Base-by-base conservation (phyloP, 495 filamentous ascomycete species). In the Cercophora sp. region DNA sequence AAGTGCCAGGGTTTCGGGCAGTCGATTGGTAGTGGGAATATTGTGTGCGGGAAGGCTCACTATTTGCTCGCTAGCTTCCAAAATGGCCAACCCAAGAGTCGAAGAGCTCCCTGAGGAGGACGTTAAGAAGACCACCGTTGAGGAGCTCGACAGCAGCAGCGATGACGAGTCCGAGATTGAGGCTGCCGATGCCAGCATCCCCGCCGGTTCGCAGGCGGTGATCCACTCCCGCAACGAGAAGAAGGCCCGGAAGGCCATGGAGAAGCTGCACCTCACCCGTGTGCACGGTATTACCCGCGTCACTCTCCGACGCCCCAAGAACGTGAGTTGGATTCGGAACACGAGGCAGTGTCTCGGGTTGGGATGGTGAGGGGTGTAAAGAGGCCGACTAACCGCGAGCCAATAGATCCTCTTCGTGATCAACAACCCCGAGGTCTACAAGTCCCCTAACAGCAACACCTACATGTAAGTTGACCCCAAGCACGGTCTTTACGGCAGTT, bases 181-280 rank as follows among this genome's bases (percentile, higher is more conserved):
- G 62, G 84, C 80, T 53, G 87, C 80, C 54, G 85, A 85, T 25
- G 75, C 75, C 51, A 81, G 78, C 68, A 84, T 95, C 63, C 90
- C 91, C 66, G 86, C 83, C 48, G 92, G 92, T 66, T 88, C 89
- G 58, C 79, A 83, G 37, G 87, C 96, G 69, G 83, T 89, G 51
- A 85, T 97, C 62, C 92, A 97, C 81, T 95, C 88, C 63, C 89
- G 93, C 71, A 95, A 95, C 78, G 94, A 99, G 86, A 99, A 99
- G 86, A 99, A 97, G 82, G 94, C 94, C 49, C 83, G 94, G 69
- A 97, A 97, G 80, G 88, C 89, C 66, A 96, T 98, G 71, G 88
- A 88, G 64, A 99, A 99, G 85, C 81, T 97, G 65, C 92, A 95
- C 63, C 78, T 99, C 68, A 94, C 91, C 79, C 90, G 91, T 63